Evolutionary conservation across 2,329 filamentous ascomycete species (phyloP).

Genomic region (Rachicladosporium sp.): DNA sequence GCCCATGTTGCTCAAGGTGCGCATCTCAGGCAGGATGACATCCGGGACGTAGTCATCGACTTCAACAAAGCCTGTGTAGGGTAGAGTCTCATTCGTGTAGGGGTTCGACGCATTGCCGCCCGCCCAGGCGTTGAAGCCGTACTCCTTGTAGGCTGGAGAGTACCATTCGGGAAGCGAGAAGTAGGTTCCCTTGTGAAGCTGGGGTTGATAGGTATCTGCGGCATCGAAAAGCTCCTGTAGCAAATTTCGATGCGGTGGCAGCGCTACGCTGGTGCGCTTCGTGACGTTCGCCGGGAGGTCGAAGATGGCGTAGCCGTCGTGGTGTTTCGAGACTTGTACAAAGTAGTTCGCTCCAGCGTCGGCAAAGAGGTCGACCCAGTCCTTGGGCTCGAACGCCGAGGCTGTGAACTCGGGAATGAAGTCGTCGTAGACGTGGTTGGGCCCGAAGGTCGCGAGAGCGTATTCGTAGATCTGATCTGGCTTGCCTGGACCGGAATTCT

Average conservation of each 20-base stretch:
- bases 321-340: slow-evolving; percentile 34
- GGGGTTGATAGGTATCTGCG: slow-evolving; percentile 30
- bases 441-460: slow-evolving; percentile 39
- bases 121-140: slow-evolving; percentile 28
- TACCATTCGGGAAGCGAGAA: slow-evolving; percentile 38
- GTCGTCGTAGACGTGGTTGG: slow-evolving; percentile 43
- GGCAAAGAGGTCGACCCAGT: slow-evolving; percentile 42
- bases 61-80: slow-evolving; percentile 33
- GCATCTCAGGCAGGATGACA: slow-evolving; percentile 33
- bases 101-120: slow-evolving; percentile 34
- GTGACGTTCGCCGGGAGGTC: slow-evolving; percentile 30
- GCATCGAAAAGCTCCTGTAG: slow-evolving; percentile 33
- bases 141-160: slow-evolving; percentile 29
- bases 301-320: slow-evolving; percentile 37
- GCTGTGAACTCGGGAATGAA: slow-evolving; percentile 44
- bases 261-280: slow-evolving; percentile 28
- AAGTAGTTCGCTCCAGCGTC: slow-evolving; percentile 40
- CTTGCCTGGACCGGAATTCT: slow-evolving; percentile 29
- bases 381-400: slow-evolving; percentile 37
- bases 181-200: slow-evolving; percentile 33
- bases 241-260: slow-evolving; percentile 30
- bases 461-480: slow-evolving; percentile 38
- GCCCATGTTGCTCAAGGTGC: slow-evolving; percentile 29
- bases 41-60: slow-evolving; percentile 31
- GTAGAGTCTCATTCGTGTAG: slow-evolving; percentile 30